Evolutionary conservation across 2,329 filamentous ascomycete species (phyloP).

Genomic region (Pestalotiopsis sp.): DNA sequence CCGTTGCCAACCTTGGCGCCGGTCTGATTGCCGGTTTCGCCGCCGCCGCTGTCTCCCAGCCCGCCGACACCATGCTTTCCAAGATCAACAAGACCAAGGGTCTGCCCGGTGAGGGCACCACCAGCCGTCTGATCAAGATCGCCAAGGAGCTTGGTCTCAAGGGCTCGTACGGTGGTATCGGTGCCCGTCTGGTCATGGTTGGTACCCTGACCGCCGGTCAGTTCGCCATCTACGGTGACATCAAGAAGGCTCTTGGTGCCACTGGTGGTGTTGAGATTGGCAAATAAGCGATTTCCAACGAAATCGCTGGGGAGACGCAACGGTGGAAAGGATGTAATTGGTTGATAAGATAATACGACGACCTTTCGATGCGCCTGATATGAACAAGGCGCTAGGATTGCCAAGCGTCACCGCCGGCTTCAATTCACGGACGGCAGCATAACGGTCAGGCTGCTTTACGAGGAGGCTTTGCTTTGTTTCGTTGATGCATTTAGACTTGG

Average conservation of each 20-base stretch:
- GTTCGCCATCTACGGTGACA: constrained; percentile 74
- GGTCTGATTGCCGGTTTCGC: constrained; percentile 79
- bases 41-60: constrained; percentile 74
- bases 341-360: constrained; percentile 20
- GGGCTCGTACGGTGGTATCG: constrained; percentile 72
- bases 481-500: constrained; percentile 31
- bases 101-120: constrained; percentile 73
- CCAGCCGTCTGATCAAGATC: constrained; percentile 74
- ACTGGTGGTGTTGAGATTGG: constrained; percentile 64
- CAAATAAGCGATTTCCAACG: constrained; percentile 28
- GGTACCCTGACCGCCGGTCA: constrained; percentile 71
- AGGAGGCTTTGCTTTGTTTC: constrained; percentile 20
- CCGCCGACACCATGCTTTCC: constrained; percentile 79
- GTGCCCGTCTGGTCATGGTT: constrained; percentile 75
- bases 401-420: constrained; percentile 18
- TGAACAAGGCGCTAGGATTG: constrained; percentile 17
- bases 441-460: constrained; percentile 25
- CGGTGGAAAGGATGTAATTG: constrained; percentile 18
- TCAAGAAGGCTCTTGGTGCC: constrained; percentile 58
- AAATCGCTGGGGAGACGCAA: background rate
- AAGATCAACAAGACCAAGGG: constrained; percentile 84
- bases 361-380: constrained; percentile 19
- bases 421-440: constrained; percentile 17
- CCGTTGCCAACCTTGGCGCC: constrained; percentile 71
- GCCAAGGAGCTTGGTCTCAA: constrained; percentile 72